Percentiles rank a stretch among this genome's conserved stretches.
Conservation (phyloP, 176 grass and related monocot genomes). For the Canna indica region DNA sequence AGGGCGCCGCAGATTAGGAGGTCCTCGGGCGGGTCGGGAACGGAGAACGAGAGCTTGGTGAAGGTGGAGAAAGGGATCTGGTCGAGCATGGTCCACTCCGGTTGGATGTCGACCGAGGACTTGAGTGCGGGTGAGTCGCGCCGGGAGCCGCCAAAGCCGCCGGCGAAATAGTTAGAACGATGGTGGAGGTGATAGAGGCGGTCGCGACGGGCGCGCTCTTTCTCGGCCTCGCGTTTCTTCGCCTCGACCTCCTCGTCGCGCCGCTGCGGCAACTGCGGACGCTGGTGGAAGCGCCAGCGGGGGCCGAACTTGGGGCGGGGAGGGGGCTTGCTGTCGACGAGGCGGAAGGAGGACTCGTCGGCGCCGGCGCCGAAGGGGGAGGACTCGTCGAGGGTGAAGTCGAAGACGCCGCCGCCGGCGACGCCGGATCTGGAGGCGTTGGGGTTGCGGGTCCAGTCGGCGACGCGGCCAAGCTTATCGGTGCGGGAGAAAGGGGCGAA, state of each 20-base stretch:
- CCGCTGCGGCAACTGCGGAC: not conserved
- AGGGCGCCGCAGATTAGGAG: constrained; percentile 5
- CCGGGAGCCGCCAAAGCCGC: not conserved
- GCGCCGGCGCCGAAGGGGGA: not conserved
- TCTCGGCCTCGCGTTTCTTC: not conserved
- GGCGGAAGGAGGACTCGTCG: constrained; percentile 2
- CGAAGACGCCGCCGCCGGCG: not conserved
- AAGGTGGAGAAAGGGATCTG: constrained; percentile 16
- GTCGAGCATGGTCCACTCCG: constrained; percentile 11
- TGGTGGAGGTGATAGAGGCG: not conserved
- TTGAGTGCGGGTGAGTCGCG: not conserved
- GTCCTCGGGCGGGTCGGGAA: constrained; percentile 4
- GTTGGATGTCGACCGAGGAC: constrained; percentile 8
- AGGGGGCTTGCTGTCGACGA: constrained; percentile 7
- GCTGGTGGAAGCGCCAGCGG: constrained; percentile 8
- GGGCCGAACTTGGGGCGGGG: constrained; percentile 8
- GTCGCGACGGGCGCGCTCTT: constrained; percentile 11
- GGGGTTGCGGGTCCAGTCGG: constrained; percentile 4
- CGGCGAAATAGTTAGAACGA: not conserved
- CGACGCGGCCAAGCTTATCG: constrained; percentile 5
- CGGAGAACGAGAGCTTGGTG: constrained; percentile 10
- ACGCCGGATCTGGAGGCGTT: not conserved
- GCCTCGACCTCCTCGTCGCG: constrained; percentile 12
- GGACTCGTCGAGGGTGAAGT: constrained; percentile 7
- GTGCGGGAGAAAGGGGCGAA: constrained; percentile 10